Evolutionary conservation across 164 flowering plant genomes (phyloP).

Genomic region (Kalanchoe fedtschenkoi): DNA sequence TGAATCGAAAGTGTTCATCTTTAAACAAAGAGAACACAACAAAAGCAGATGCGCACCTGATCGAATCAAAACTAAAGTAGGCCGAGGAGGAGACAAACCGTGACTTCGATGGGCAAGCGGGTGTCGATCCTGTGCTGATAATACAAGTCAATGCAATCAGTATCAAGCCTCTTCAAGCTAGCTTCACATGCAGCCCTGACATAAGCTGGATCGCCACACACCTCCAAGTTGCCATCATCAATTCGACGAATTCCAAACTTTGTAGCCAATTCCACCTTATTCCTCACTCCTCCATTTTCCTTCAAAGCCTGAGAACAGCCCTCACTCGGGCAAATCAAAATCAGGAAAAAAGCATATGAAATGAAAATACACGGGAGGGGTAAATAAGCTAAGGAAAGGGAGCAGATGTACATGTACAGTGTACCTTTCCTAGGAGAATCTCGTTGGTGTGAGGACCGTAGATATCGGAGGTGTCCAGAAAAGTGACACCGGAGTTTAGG

Average conservation of each 20-base stretch:
- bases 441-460: conserved; percentile 27
- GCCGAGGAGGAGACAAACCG: conserved; percentile 7
- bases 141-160: conserved; percentile 17
- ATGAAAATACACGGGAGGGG: too few relatives aligned
- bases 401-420: too few relatives aligned
- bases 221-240: conserved; percentile 5
- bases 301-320: conserved; percentile 20
- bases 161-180: conserved; percentile 15
- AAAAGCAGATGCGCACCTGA: too few relatives aligned
- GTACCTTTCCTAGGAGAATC: conserved; percentile 21
- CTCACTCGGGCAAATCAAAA: background rate
- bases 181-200: conserved; percentile 14
- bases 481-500: conserved; percentile 16
- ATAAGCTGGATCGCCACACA: conserved; percentile 13
- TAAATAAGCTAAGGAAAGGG: too few relatives aligned
- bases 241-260: conserved; percentile 11
- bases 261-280: conserved; percentile 18
- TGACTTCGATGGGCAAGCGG: conserved; percentile 15
- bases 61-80: background rate
- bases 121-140: conserved; percentile 15
- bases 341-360: background rate
- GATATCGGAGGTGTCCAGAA: conserved; percentile 17
- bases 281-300: conserved; percentile 15
- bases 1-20: too few relatives aligned
- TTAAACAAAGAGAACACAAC: too few relatives aligned